Conservation (phyloP, 306 rosid species). For the Pachyrhizus erosus region DNA sequence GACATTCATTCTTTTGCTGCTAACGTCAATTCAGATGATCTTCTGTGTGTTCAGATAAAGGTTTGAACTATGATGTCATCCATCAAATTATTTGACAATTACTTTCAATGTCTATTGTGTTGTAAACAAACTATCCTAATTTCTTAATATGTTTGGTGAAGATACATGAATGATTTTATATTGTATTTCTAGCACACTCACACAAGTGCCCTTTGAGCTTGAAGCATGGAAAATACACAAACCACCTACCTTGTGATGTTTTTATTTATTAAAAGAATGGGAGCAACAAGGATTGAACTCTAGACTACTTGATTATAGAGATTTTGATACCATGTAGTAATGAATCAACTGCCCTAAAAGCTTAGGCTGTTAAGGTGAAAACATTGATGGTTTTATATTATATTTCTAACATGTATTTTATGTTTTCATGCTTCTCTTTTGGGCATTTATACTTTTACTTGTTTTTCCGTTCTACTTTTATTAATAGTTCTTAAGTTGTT, state of each 20-base stretch:
- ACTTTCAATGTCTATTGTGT: not conserved
- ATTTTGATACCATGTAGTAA: not conserved
- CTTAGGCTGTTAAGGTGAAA: not conserved
- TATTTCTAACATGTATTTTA: not conserved
- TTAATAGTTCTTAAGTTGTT: constrained; percentile 39
- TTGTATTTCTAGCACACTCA: not conserved
- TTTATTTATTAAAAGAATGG: not conserved
- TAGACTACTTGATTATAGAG: not conserved
- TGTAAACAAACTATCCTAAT: not conserved
- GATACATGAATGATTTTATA: not conserved
- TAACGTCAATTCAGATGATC: constrained; percentile 88
- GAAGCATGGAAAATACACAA: not conserved
- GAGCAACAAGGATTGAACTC: not conserved
- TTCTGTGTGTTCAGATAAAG: constrained; percentile 92
- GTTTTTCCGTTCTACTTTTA: constrained; percentile 34
- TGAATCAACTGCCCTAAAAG: not conserved
- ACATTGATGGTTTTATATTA: not conserved
- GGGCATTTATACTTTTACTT: constrained; percentile 10
- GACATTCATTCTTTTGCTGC: constrained; percentile 84
- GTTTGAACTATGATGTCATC: constrained; percentile 53
- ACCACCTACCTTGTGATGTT: not conserved
- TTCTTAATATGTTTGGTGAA: not conserved
- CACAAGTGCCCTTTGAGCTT: not conserved
- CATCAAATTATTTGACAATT: constrained; percentile 39
- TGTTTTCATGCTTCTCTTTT: constrained; percentile 29